Base-by-base conservation (phyloP, 116 monocot species). In the Zostera marina region DNA sequence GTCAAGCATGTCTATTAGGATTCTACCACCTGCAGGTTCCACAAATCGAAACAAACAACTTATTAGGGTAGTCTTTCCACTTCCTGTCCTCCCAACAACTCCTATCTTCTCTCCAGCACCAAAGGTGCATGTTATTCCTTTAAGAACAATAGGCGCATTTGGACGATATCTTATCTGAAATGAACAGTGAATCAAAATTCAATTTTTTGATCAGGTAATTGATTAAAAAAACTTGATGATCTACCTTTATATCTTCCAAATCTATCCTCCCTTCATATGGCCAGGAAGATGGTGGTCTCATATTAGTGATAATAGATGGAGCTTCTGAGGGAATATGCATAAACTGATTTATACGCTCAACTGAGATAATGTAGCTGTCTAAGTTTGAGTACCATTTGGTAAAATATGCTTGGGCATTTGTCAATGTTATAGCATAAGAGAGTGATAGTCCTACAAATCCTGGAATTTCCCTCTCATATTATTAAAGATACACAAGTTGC, bases 341-440 rank as follows among this genome's bases (percentile, higher is more conserved):
- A 45, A 73, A 90, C 70, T 90, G 89, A 26, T 84, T 76, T 42
- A 84, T 78, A 54, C 89, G 14, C 64, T 90, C 89, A 13, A 81
- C 81, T 1, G 89, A 90, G 15, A 90, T 81, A 54, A 90, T 68
- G 47, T 81, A 67, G 59, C 84, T 90, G 58, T 90, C 89, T 53
- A 84, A 70, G 62, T 61, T 64, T 20, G 84, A 90, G 59, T 78
- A 84, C 69, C 71, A 84, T 58, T 78, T 67, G 56, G 81, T 90
- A 12, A 76, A 22, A 62, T 76, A 84, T 40, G 63, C 74, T 74
- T 90, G 89, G 11, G 59, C 10, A 3, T 73, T 44, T 19, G 84
- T 74, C 16, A 90, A 68, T 7, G 63, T 72, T 22, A 84, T 61
- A 22, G 84, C 78, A 66, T 84, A 90, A 20, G 89, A 81, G 42